Conservation (phyloP, 2,329 filamentous ascomycete species). For the Aureobasidium mangrovei region DNA sequence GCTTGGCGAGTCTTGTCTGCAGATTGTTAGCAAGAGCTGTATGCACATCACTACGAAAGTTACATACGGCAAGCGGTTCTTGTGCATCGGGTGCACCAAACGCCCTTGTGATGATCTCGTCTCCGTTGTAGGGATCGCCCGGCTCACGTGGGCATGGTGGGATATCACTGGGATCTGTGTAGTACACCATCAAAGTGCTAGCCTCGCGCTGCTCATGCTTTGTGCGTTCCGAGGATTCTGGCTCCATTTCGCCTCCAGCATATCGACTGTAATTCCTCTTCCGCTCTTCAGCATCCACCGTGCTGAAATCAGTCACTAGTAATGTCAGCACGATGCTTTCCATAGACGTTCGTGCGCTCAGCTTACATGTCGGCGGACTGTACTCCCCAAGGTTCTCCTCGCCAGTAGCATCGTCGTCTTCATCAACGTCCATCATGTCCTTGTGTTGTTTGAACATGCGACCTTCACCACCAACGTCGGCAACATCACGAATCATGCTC, state of each 20-base stretch:
- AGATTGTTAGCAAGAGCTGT: background rate
- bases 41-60: background rate
- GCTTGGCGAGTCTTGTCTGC: constrained; percentile 8
- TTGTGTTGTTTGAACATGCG: constrained; percentile 48
- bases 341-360: background rate
- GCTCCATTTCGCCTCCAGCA: constrained; percentile 34
- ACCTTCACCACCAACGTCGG: constrained; percentile 59
- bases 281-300: constrained; percentile 32
- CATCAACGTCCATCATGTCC: constrained; percentile 58
- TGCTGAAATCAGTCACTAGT: constrained; percentile 35
- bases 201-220: constrained; percentile 38
- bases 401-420: constrained; percentile 50
- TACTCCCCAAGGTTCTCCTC: constrained; percentile 35
- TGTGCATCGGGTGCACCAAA: constrained; percentile 31
- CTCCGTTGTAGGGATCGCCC: constrained; percentile 28
- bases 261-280: constrained; percentile 37
- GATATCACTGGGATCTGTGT: constrained; percentile 36
- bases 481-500: constrained; percentile 62
- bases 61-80: constrained; percentile 14
- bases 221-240: constrained; percentile 34
- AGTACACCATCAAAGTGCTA: constrained; percentile 40
- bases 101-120: constrained; percentile 22
- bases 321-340: background rate
- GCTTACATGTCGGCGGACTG: constrained; percentile 6
- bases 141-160: constrained; percentile 40